Evolutionary conservation across 2,329 filamentous ascomycete genomes (phyloP), one percentile per base, ranked within the genome.

Genomic region (Cryphonectria nitschkei): DNA sequence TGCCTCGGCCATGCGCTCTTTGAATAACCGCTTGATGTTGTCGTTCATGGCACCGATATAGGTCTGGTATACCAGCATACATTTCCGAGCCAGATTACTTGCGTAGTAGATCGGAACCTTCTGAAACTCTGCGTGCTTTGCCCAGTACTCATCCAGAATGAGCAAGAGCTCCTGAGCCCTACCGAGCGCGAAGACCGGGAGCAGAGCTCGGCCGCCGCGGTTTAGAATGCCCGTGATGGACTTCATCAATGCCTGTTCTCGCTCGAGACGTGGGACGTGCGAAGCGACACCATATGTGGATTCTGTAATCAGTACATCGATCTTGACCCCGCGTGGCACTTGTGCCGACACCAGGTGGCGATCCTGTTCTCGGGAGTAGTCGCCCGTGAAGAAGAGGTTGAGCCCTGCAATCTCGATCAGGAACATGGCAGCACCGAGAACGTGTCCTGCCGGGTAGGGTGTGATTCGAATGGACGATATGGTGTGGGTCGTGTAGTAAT

Each of bases 21-120:
- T 88, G 81, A 98, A 98, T n/a, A 97, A 88, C 14, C 93, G 89
- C 80, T 97, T 98, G 84, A 99, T 98, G 77, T 98, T 98, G 78
- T 98, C 95, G 79, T 99, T 99, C 96, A 99, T 99, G 69, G 95
- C 94, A 65, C 95, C 94, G 65, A 98, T 94, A 77, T 98, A 99
- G 1, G 96, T 99, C 80, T 98, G 96, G 79, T 99, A 99, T 3
- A 98, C 94, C 41, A 98, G 89, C 96, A 99, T 99, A 83, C 96
- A 99, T 81, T 97, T 96, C 73, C 95, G 87, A 0, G 96, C 96
- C 58, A 98, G 88, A 77, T 97, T 97, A 76, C 93, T 96, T 68
- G 97, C 97, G 80, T 98, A 99, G 84, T 98, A 99, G 73, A 99
- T 98, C 6, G 96, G 96, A 50, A 93, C 92, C 75, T 93, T 94